Conservation (phyloP, 2,329 filamentous ascomycete species). For the Monosporascus sp. region DNA sequence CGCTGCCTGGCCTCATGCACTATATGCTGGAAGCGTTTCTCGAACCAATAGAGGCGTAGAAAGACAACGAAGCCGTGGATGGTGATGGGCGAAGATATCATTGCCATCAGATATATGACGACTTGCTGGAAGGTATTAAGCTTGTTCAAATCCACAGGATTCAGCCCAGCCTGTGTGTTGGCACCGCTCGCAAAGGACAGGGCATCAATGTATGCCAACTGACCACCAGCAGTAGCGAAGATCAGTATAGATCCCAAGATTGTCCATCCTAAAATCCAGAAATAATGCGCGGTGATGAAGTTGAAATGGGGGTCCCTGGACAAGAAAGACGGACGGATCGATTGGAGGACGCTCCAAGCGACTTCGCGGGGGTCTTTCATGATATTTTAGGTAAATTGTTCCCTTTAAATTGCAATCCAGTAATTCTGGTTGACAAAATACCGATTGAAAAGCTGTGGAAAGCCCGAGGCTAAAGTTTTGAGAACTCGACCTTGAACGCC, state of each 20-base stretch:
- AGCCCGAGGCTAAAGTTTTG: not conserved
- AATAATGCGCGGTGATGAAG: conserved; percentile 78
- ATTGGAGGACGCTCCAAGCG: conserved; percentile 39
- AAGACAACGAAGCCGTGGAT: conserved; percentile 86
- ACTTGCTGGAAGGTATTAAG: conserved; percentile 70
- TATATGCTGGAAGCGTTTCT: conserved; percentile 86
- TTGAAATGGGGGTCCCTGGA: conserved; percentile 65
- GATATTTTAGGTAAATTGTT: conserved; percentile 10
- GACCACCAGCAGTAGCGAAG: conserved; percentile 52
- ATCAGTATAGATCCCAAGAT: conserved; percentile 74
- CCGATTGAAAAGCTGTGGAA: not conserved
- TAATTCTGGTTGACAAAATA: not conserved
- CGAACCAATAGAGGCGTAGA: conserved; percentile 93
- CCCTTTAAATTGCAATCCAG: too few relatives aligned
- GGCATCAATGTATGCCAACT: conserved; percentile 76
- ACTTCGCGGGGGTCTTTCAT: conserved; percentile 28
- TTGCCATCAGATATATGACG: conserved; percentile 64
- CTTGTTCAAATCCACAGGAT: conserved; percentile 66
- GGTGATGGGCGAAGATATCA: conserved; percentile 76
- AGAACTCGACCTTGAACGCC: not conserved
- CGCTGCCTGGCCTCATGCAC: conserved; percentile 65
- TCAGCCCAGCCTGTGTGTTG: conserved; percentile 89
- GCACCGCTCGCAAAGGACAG: conserved; percentile 82
- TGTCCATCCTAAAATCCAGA: conserved; percentile 71
- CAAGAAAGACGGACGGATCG: conserved; percentile 51